phyloP scores from a whole-genome alignment of 257 asterid species.

The Cruciata laevipes region DNA sequence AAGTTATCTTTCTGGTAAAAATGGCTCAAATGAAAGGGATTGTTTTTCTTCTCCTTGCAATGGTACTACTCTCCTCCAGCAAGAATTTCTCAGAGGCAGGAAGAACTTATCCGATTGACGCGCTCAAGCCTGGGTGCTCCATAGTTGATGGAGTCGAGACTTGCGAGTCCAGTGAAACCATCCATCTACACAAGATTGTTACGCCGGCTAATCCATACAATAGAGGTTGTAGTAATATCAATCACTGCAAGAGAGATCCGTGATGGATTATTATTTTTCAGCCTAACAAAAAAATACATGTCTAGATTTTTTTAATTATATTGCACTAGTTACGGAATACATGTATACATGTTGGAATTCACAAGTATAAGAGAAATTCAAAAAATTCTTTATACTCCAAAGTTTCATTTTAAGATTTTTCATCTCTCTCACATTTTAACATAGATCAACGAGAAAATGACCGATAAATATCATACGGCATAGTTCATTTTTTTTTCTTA shows the following conservation, averaged over 20 bases:
- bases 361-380: too few relatives aligned
- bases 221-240: background rate
- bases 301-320: too few relatives aligned
- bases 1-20: background rate
- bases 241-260: background rate
- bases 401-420: too few relatives aligned
- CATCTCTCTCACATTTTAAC: too few relatives aligned
- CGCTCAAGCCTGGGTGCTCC: background rate
- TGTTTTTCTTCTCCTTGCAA: background rate
- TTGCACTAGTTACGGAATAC: background rate
- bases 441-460: too few relatives aligned
- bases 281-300: background rate
- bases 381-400: too few relatives aligned
- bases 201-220: background rate
- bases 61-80: background rate
- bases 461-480: too few relatives aligned
- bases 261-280: background rate
- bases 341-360: background rate
- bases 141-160: background rate
- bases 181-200: too few relatives aligned
- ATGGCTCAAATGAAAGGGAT: background rate
- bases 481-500: too few relatives aligned
- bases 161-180: background rate
- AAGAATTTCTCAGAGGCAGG: background rate
- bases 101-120: background rate